phyloP scores from a whole-genome alignment of 2,329 filamentous ascomycete genomes.

The Clonostachys byssicola region DNA sequence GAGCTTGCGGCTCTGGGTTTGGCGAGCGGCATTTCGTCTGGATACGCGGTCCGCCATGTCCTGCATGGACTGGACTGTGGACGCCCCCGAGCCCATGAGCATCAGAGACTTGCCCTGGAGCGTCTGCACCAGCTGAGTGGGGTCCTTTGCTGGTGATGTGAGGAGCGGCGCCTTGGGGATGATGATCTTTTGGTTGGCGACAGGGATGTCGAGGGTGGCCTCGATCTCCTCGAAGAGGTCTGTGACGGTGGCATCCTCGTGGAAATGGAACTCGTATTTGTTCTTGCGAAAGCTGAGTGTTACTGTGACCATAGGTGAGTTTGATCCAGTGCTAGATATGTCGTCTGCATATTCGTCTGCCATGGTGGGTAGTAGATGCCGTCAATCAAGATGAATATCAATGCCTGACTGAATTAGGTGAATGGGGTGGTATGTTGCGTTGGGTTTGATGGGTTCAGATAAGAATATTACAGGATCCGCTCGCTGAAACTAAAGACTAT shows the following conservation, averaged over 20 bases:
- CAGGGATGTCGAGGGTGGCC: constrained; percentile 51
- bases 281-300: constrained; percentile 40
- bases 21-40: constrained; percentile 36
- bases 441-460: too few relatives aligned
- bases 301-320: constrained; percentile 30
- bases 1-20: constrained; percentile 6
- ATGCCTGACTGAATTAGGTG: too few relatives aligned
- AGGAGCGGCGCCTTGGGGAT: constrained; percentile 61
- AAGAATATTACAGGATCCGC: too few relatives aligned
- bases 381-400: too few relatives aligned
- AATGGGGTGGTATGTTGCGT: too few relatives aligned
- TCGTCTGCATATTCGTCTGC: too few relatives aligned
- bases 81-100: constrained; percentile 58
- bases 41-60: constrained; percentile 43
- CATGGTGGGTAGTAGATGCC: too few relatives aligned
- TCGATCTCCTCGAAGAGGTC: constrained; percentile 60
- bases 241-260: constrained; percentile 39
- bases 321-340: not conserved
- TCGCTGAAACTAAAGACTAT: too few relatives aligned
- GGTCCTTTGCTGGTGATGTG: constrained; percentile 60
- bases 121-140: constrained; percentile 39
- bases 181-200: constrained; percentile 64
- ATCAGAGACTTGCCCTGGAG: constrained; percentile 56
- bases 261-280: constrained; percentile 36
- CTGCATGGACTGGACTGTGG: constrained; percentile 54